These are phyloP conservation scores for Gypsophila paniculata DNA, from an alignment of 179 eudicot genomes.

Conservation along the genomic window DNA sequence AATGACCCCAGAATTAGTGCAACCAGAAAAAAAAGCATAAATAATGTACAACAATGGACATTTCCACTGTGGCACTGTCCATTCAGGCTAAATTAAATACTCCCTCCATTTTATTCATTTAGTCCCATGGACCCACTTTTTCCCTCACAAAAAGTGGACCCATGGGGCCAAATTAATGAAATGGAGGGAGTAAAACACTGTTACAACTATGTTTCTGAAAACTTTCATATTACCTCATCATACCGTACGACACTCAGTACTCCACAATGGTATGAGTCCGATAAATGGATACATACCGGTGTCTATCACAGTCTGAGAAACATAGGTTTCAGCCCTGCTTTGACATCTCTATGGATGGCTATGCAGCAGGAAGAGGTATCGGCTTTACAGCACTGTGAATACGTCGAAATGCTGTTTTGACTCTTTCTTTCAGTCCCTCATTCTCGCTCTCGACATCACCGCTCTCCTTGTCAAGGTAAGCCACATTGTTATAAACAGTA, in stretches of 20 bases:
- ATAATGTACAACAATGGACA: slow-evolving; percentile 13
- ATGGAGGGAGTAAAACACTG: no score
- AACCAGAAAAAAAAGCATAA: not conserved
- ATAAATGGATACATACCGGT: no score
- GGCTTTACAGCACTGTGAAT: slow-evolving; percentile 68
- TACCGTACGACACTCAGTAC: no score
- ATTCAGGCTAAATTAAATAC: not conserved
- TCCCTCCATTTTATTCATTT: no score
- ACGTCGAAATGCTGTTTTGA: slow-evolving; percentile 55
- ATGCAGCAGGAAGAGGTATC: slow-evolving; percentile 50
- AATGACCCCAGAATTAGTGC: no score
- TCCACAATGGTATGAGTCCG: no score
- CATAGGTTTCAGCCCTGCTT: not conserved
- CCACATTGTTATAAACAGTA: slow-evolving; percentile 59
- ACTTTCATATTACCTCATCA: no score
- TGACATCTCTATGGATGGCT: not conserved
- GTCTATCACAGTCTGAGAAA: no score
- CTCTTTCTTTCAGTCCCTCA: slow-evolving; percentile 76
- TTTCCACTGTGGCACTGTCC: not conserved
- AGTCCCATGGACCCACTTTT: no score
- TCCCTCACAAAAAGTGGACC: no score
- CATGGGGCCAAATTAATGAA: no score
- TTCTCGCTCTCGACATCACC: slow-evolving; percentile 83
- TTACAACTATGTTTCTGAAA: no score
- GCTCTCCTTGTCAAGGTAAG: slow-evolving; percentile 58